Base-by-base conservation (phyloP, 2,329 filamentous ascomycete species). In the Niveomyces coronatus region DNA sequence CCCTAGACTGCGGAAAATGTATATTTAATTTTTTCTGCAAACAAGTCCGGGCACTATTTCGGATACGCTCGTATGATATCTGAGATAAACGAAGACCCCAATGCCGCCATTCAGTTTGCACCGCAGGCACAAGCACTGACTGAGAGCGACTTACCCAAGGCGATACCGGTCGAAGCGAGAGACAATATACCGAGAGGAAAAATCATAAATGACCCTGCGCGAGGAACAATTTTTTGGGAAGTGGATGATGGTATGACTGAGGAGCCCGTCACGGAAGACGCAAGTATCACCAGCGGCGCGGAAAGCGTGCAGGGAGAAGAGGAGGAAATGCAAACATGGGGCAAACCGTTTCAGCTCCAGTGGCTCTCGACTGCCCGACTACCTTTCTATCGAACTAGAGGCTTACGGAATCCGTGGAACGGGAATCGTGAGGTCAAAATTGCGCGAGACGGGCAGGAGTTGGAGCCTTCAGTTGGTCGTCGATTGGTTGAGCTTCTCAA, bases 181-280 rank as follows among this genome's bases (percentile, higher is more conserved):
- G 78, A 84, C 33, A 80, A 71, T 36, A 82, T 83, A 3, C 88
- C 88, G 0, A 81, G 74, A 51, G 89, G 89, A 17, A 78, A 79
- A 39, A 93, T 96, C 42, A 89, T 95, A 32, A 86, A 94, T 51
- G 89, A 96, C 55, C 88, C 85, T 4, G 82, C 85, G 1, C 74
- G 89, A n/a, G 89, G 89, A 0, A 95, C 88, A 0, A 94, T 95
- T 28, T 96, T 96, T 52, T 96, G 89, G 89, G 89, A 96, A 57
- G 80, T 81, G 6, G 81, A 55, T 2, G 57, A 59, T 31, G 67
- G 61, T 8, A 63, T 63, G 15, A 49, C 50, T 4, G 70, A 71
- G n/a, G 67, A 67, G n/a, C n/a, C n/a, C 4, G 58, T 61, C 18
- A 59, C 56, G 26, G 61, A 58, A 24, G 60, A 62, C 13, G 44